Percentiles rank a stretch among this genome's conserved stretches.
These are phyloP conservation scores for Voacanga thouarsii DNA, from an alignment of 257 asterid species.

Conservation along the genomic window DNA sequence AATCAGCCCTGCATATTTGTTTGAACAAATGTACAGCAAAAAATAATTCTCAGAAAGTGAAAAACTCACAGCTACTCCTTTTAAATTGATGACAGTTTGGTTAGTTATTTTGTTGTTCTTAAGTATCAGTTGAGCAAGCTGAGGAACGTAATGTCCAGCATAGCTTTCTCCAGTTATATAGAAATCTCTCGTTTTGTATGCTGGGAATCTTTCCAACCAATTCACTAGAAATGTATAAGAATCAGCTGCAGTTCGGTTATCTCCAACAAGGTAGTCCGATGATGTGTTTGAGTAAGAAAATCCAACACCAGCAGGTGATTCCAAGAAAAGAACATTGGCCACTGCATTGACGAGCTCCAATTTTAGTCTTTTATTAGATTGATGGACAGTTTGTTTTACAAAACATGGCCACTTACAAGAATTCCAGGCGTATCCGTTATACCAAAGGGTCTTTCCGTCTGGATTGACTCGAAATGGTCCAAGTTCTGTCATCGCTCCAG, in stretches of 20 bases:
- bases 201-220: constrained; percentile 72
- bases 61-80: constrained; percentile 60
- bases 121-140: constrained; percentile 55
- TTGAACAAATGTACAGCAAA: too few species aligned
- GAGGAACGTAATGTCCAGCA: constrained; percentile 76
- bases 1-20: constrained; percentile 33
- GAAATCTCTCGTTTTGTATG: constrained; percentile 56
- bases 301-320: constrained; percentile 81
- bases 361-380: neutral
- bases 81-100: constrained; percentile 47
- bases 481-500: constrained; percentile 33
- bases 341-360: constrained; percentile 33
- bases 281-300: constrained; percentile 63
- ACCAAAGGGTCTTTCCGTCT: constrained; percentile 27
- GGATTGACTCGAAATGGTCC: constrained; percentile 32
- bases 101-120: constrained; percentile 42
- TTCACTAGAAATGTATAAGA: constrained; percentile 49
- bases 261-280: constrained; percentile 56
- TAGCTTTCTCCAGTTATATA: constrained; percentile 65
- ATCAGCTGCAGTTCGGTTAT: constrained; percentile 50
- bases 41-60: constrained; percentile 12
- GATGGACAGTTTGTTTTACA: too few species aligned
- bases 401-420: constrained; percentile 5
- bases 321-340: constrained; percentile 65
- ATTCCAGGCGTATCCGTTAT: constrained; percentile 31